Base-by-base conservation (phyloP, 2,329 filamentous ascomycete species). In the Colletotrichum aenigma region DNA sequence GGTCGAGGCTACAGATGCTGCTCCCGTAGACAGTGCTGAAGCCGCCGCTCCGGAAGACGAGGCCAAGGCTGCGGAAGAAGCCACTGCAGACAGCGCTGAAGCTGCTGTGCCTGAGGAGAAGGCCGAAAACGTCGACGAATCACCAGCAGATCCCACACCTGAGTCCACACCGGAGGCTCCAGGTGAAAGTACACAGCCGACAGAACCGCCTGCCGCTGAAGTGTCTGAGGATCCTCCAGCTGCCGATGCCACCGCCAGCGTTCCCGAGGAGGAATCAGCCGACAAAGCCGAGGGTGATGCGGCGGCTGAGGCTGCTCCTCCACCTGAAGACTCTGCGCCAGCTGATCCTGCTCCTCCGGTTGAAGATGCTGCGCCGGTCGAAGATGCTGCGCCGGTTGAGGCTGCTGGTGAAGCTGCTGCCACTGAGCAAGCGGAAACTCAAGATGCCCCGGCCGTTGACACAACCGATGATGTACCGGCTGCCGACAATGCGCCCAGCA, bases 201-300 rank as follows among this genome's bases (percentile, higher is more conserved):
- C n/a, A 0, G 43, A 52, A 21, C 10, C n/a, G n/a, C 43, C 43
- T 1, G 43, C 43, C 43, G n/a, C 43, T 21, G 77, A 78, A 26
- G 24, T 48, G 6, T n/a, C 76, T 8, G 66, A 76, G 30, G 75
- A 77, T 21, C 9, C 71, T 61, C 58, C 69, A 38, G 58, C 61
- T 56, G 43, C 48, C 28, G 77, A 78, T 62, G 68, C 76, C 32
- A 34, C 78, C 12, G 38, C 64, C 28, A 26, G 18, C 7, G 18
- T 34, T 21, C 58, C 30, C 3, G 28, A 30, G 26, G 26, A 61
- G 4, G 30, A 3, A 21, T 7, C 58, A 21, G 28, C 0, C 2
- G 58, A 61, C 5, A 30, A 61, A 0, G 9, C 58, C 28, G 58
- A 61, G 28, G 58, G 16, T 24, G 58, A 34, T 34, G 6, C 56